Conservation (phyloP, 2,329 filamentous ascomycete genomes). For the Sporothrix inflata region DNA sequence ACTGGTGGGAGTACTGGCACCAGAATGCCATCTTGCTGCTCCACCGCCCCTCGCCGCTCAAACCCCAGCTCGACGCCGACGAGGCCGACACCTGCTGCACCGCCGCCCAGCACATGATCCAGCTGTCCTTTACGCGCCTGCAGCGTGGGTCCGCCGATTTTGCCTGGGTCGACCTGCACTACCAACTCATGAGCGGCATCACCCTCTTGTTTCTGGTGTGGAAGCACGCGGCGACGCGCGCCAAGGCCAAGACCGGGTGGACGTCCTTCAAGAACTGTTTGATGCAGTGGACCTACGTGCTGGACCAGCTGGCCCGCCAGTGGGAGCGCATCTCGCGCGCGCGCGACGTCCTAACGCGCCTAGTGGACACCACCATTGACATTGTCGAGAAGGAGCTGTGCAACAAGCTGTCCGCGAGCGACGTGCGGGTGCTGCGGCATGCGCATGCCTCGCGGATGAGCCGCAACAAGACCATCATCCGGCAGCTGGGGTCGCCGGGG, state of each 20-base stretch:
- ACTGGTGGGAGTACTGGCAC: slow-evolving; percentile 36
- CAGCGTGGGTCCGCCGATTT: slow-evolving; percentile 32
- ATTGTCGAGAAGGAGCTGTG: slow-evolving; percentile 29
- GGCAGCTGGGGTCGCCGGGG: slow-evolving; percentile 22
- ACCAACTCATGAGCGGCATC: slow-evolving; percentile 37
- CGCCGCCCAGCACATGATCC: slow-evolving; percentile 35
- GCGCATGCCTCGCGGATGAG: background rate
- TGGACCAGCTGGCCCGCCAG: slow-evolving; percentile 32
- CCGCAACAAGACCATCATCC: slow-evolving; percentile 26
- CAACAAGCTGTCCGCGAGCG: slow-evolving; percentile 22
- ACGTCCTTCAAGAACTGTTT: slow-evolving; percentile 36
- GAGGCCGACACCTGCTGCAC: slow-evolving; percentile 32
- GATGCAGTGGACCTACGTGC: slow-evolving; percentile 35
- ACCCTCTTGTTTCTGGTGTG: slow-evolving; percentile 36
- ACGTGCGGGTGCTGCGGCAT: background rate
- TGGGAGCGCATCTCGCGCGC: slow-evolving; percentile 33
- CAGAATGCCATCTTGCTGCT: slow-evolving; percentile 36
- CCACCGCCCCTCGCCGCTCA: slow-evolving; percentile 33
- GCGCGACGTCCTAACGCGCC: slow-evolving; percentile 23
- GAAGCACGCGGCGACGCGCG: slow-evolving; percentile 24
- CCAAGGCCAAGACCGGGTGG: slow-evolving; percentile 31
- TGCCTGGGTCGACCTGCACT: slow-evolving; percentile 36
- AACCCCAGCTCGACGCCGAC: slow-evolving; percentile 24
- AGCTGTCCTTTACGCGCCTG: slow-evolving; percentile 33
- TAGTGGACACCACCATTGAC: slow-evolving; percentile 29